Evolutionary conservation across 352 stramenopile species (phyloP), one percentile per base, ranked within the genome.

Genomic region (Globisporangium canariense): DNA sequence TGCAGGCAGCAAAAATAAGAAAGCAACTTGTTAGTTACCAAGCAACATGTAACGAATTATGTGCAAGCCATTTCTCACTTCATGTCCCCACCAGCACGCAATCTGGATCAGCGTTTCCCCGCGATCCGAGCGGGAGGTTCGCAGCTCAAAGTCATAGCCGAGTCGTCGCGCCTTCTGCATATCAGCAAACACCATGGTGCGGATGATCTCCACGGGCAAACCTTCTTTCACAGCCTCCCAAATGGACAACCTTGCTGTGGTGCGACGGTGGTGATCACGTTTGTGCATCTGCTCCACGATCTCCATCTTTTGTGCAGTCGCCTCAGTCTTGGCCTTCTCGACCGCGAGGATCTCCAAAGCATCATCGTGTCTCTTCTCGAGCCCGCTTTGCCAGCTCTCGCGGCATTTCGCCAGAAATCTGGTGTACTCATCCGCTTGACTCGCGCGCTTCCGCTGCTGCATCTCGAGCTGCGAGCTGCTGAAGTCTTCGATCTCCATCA

Each of bases 161-260:
- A 81, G 69, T 49, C 79, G 69, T n/a, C 75, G 73, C 18, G 83
- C 77, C 45, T 88, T 90, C 51, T 87, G 81, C 66, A 81, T 84
- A 57, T 91, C 83, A 0, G 71, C 75, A 55, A 75, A 78, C 0
- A 89, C 59, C 70, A 90, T 79, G 3, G 76, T 52, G 20, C 76
- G 78, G 46, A 91, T 65, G 14, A 76, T 64, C 2, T 88, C 76
- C 0, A 89, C 76, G 1, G 74, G 28, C 5, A 71, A 46, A 2
- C 83, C 83, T 66, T 83, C 83, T 53, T 76, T 81, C 1, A 77
- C 72, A 8, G 83, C 80, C 60, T 91, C 83, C 83, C 83, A 91
- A 32, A 89, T 87, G 0, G 80, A 89, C 11, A 90, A 40, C 30
- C 86, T 89, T 2, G 66, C 45, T 7, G 73, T 75, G 28, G 61